Evolutionary conservation across 306 rosid species (phyloP).

Genomic region (Casuarina glauca): DNA sequence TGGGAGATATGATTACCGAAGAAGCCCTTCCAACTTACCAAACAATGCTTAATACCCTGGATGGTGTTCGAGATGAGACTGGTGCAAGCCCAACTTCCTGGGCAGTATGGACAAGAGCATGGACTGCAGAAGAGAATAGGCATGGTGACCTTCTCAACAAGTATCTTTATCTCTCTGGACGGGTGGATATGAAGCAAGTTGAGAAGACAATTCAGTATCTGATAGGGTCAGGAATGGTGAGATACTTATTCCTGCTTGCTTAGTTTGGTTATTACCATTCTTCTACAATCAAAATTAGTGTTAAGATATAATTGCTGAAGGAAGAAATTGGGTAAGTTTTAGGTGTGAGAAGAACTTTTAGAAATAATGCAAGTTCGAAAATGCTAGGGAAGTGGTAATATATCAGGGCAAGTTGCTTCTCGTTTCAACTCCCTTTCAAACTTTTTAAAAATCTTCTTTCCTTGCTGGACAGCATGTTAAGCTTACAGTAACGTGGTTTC

Average conservation of each 20-base stretch:
- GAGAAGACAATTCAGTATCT: conserved; percentile 59
- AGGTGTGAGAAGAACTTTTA: neutral
- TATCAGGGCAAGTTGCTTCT: neutral
- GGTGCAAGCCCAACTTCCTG: conserved; percentile 55
- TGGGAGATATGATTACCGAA: conserved; percentile 61
- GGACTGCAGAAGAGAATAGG: conserved; percentile 67
- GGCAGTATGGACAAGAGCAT: conserved; percentile 58
- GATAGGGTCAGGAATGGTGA: conserved; percentile 65
- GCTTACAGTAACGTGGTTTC: neutral
- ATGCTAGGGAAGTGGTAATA: neutral
- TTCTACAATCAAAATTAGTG: neutral
- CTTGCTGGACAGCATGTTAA: neutral
- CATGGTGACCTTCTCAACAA: conserved; percentile 60
- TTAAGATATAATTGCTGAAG: neutral
- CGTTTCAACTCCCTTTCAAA: neutral
- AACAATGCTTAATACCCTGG: conserved; percentile 59
- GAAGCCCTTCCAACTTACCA: conserved; percentile 67
- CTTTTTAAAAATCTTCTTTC: neutral
- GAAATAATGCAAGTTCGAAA: neutral
- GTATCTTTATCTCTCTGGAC: conserved; percentile 59
- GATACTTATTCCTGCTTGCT: conserved; percentile 15
- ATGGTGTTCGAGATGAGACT: conserved; percentile 59
- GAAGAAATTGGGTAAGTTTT: neutral
- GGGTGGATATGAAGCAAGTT: conserved; percentile 56
- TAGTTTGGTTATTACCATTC: neutral